Base-by-base conservation (phyloP, 2,329 filamentous ascomycete genomes). In the Claviceps fusiformis region DNA sequence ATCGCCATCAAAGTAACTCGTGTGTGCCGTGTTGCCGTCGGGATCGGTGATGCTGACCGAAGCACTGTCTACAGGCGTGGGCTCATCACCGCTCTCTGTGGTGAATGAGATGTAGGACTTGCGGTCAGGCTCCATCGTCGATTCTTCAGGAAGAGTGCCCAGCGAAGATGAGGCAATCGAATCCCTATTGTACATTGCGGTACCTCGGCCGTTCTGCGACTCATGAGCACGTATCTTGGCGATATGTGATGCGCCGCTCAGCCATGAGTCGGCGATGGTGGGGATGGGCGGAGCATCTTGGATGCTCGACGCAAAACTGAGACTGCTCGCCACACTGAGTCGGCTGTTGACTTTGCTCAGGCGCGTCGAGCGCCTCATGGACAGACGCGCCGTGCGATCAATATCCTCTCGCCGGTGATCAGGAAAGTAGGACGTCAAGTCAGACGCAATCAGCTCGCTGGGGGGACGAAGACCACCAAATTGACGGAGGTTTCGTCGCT, bases 371-470 rank as follows among this genome's bases (percentile, higher is more conserved):
- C 93, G 82, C 62, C 92, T 82, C 69, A 96, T 86, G 0, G 92
- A 96, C 70, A 96, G 81, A 51, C 93, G 87, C 59, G 95, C 91
- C 0, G 93, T 97, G 62, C 90, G 87, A 69, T 97, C 93, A 66
- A 98, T 96, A 62, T 95, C 89, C 67, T 95, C 91, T 55, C 89
- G 85, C 52, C 91, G 84, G 64, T 97, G 92, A 64, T 95, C 90
- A 0, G 93, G 93, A 77, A 98, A 98, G 75, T 97, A 98, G 0
- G 91, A 95, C 1, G 89, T 93, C 57, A 98, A 75, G 67, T 98
- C 93, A 27, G 93, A 95, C 31, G 92, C 92, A 66, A 98, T 98
- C 67, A 98, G 81, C 73, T 98, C 93, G 72, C 92, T 97, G 1
- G 93, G 93, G 19, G 93, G 93, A 62, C 93, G 80, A 60, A 93